Evolutionary conservation across 805 yeast species (phyloP).

Genomic region (Pichia sporocuriosa): DNA sequence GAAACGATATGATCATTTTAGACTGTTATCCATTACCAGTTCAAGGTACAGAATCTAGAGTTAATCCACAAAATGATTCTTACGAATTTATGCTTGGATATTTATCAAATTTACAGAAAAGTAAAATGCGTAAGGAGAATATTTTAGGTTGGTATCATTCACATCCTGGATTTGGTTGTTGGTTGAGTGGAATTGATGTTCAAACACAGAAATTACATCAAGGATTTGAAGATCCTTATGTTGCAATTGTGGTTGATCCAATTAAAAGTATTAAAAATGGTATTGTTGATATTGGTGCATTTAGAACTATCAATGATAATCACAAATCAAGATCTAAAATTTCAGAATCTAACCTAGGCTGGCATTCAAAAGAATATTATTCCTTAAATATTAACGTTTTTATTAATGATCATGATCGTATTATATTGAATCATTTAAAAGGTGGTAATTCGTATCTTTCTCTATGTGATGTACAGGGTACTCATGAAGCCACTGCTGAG

Average conservation of each 20-base stretch:
- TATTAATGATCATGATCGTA: slow-evolving; percentile 43
- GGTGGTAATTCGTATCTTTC: background rate
- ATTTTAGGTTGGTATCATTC: slow-evolving; percentile 97
- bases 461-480: background rate
- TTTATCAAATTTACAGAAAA: slow-evolving; percentile 46
- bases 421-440: slow-evolving; percentile 31
- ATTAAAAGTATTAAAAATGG: slow-evolving; percentile 55
- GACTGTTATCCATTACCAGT: slow-evolving; percentile 88
- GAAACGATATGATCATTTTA: slow-evolving; percentile 54
- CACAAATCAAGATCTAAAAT: slow-evolving; percentile 9
- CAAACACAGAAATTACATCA: slow-evolving; percentile 83
- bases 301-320: slow-evolving; percentile 51
- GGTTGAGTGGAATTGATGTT: slow-evolving; percentile 91
- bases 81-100: slow-evolving; percentile 93
- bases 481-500: background rate
- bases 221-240: slow-evolving; percentile 83
- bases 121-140: slow-evolving; percentile 46
- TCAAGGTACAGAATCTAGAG: slow-evolving; percentile 93
- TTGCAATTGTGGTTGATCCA: slow-evolving; percentile 87
- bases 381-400: slow-evolving; percentile 56
- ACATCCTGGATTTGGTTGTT: slow-evolving; percentile 96
- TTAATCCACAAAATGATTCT: slow-evolving; percentile 89
- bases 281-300: slow-evolving; percentile 80
- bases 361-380: slow-evolving; percentile 64
- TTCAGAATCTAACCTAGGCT: slow-evolving; percentile 49